These are phyloP conservation scores for Cryphonectria carpinicola DNA, from an alignment of 2,329 filamentous ascomycete genomes.

Conservation along the genomic window DNA sequence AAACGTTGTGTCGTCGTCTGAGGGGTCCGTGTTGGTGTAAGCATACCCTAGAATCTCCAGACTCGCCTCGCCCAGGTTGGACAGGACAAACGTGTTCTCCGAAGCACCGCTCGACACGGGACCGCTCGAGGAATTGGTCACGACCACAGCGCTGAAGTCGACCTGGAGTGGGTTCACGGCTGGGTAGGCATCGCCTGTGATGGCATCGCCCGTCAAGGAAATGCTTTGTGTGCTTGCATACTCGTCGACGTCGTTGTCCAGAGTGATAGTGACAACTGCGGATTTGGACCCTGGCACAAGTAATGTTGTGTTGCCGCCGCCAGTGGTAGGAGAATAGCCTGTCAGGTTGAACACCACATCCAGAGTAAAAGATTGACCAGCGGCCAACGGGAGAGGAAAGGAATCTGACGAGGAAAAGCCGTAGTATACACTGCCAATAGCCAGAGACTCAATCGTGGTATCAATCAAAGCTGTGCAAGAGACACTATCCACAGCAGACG, in stretches of 20 bases:
- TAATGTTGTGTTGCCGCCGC: neutral
- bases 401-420: neutral
- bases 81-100: slow-evolving; percentile 6
- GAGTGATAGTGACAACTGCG: slow-evolving; percentile 7
- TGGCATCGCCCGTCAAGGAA: slow-evolving; percentile 42
- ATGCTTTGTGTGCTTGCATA: slow-evolving; percentile 44
- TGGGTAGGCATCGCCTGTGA: slow-evolving; percentile 42
- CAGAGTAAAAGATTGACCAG: slow-evolving; percentile 8
- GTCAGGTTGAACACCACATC: slow-evolving; percentile 10
- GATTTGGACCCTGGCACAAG: slow-evolving; percentile 11
- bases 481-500: slow-evolving; percentile 37
- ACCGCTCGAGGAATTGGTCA: slow-evolving; percentile 11
- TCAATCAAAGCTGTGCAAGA: slow-evolving; percentile 36
- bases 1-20: slow-evolving; percentile 6
- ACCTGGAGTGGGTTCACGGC: slow-evolving; percentile 42
- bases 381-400: neutral
- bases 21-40: slow-evolving; percentile 11
- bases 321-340: neutral
- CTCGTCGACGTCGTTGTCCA: slow-evolving; percentile 31
- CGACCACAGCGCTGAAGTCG: slow-evolving; percentile 45
- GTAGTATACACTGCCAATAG: slow-evolving; percentile 10
- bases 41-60: slow-evolving; percentile 10
- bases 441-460: slow-evolving; percentile 7
- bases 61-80: slow-evolving; percentile 7
- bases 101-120: slow-evolving; percentile 10